Evolutionary conservation across 2,329 filamentous ascomycete species (phyloP), one percentile per base, ranked within the genome.

Genomic region (Pseudopithomyces maydicus): DNA sequence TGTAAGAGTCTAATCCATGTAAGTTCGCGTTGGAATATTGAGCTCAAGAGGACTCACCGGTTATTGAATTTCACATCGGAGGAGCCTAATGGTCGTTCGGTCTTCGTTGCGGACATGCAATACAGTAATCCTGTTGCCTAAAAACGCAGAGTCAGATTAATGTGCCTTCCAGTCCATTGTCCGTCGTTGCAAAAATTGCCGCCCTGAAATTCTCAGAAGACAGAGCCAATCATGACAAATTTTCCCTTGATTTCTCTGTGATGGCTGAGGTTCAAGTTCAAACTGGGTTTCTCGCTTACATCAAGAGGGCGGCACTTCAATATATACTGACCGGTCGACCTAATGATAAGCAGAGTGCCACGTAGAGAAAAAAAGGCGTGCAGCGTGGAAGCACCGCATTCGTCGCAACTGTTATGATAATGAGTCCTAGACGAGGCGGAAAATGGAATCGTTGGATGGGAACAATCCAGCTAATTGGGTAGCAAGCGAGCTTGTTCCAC

Each of bases 271-370:
- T 35, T n/a, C 3, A 14, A 22, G 10, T 29, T 14, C 12, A 23
- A 32, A 1, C 11, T 43, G 5, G 19, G 6, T 23, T 29, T 6
- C 15, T 50, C 22, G 20, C 47, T 20, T 29, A 23, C 35, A 11
- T 11, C 10, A 39, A n/a, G n/a, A 17, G 38, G 48, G 48, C 48
- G 26, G 23, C 12, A 12, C 17, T 42, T 15, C 22, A 43, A 42
- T 51, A 42, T 51, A 43, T 51, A 51, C 48, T 51, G 38, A 51
- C 38, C 48, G 48, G 48, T 42, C 35, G n/a, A 15, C 23, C 32
- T 51, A n/a, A 36, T 23, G 23, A 43, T 15, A 10, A 7, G 7
- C 14, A 17, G n/a, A 20, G 22, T 26, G 38, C 39, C 35, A 42
- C 36, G 44, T 43, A 50, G 32, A 32, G 22, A 17, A 33, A 42